Evolutionary conservation across 768 basidiomycete genomes (phyloP).

Genomic region (Lactarius trivialis): DNA sequence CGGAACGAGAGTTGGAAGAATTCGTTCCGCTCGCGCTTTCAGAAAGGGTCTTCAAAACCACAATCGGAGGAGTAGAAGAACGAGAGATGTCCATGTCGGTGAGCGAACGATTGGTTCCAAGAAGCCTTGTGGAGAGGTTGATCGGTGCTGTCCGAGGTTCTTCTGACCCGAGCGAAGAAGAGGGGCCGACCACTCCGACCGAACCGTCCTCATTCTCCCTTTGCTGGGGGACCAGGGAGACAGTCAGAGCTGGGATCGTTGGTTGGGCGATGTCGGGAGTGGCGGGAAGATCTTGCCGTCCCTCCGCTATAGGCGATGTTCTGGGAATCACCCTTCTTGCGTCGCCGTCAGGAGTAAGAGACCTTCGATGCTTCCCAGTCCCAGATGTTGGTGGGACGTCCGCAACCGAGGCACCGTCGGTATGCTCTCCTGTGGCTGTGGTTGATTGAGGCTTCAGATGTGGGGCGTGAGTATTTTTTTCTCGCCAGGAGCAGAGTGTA

Average conservation of each 20-base stretch:
- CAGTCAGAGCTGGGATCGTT: background rate
- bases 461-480: background rate
- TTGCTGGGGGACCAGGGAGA: background rate
- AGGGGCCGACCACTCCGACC: background rate
- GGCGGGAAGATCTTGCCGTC: background rate
- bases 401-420: background rate
- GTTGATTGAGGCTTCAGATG: background rate
- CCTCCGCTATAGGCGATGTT: background rate
- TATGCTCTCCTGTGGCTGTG: background rate
- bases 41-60: background rate
- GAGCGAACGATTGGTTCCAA: background rate
- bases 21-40: background rate
- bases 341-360: background rate
- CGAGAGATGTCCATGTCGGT: constrained; percentile 8
- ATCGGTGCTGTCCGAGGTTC: background rate
- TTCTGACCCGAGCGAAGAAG: background rate
- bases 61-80: constrained; percentile 10
- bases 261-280: background rate
- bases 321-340: background rate
- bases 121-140: background rate
- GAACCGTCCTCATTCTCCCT: background rate
- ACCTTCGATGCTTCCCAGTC: constrained; percentile 2
- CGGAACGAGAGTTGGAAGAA: constrained; percentile 4
- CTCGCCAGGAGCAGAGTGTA: background rate
- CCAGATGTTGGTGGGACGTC: background rate